These are phyloP conservation scores for Suillus hirtellus DNA, from an alignment of 768 basidiomycete species.

Conservation along the genomic window DNA sequence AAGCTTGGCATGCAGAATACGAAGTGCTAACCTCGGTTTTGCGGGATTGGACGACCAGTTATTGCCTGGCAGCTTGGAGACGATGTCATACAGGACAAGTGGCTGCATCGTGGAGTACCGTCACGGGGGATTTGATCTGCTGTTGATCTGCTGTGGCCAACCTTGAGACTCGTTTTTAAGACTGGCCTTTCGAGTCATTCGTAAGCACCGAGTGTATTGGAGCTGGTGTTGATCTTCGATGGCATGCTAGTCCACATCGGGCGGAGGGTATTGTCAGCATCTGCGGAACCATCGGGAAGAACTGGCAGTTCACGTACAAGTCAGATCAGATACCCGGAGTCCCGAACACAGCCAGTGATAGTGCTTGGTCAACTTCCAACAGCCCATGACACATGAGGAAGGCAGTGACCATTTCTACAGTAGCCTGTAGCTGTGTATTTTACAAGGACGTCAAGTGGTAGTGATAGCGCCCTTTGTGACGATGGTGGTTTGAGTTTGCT, in stretches of 20 bases:
- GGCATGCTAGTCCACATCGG: neutral
- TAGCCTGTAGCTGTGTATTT: too few species aligned
- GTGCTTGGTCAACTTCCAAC: neutral
- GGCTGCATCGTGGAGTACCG: constrained; percentile 19
- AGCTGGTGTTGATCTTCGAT: neutral
- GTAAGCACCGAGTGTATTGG: neutral
- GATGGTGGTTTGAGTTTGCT: neutral
- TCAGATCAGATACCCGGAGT: neutral
- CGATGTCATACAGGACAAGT: constrained; percentile 39
- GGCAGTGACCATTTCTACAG: too few species aligned
- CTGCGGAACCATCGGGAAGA: neutral
- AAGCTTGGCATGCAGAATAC: neutral
- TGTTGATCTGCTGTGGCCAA: neutral
- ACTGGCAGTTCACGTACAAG: neutral
- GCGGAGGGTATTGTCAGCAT: neutral
- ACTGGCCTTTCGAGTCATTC: neutral
- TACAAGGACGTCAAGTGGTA: too few species aligned
- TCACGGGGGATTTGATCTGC: neutral
- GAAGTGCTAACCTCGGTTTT: constrained; percentile 35
- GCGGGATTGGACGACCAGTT: constrained; percentile 39
- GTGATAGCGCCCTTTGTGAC: neutral
- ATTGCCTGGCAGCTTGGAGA: constrained; percentile 30
- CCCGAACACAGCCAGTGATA: neutral
- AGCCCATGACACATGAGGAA: too few species aligned
- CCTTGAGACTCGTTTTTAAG: neutral